These are phyloP conservation scores for Hortiboletus campestris DNA, from an alignment of 768 basidiomycete species.

Conservation along the genomic window DNA sequence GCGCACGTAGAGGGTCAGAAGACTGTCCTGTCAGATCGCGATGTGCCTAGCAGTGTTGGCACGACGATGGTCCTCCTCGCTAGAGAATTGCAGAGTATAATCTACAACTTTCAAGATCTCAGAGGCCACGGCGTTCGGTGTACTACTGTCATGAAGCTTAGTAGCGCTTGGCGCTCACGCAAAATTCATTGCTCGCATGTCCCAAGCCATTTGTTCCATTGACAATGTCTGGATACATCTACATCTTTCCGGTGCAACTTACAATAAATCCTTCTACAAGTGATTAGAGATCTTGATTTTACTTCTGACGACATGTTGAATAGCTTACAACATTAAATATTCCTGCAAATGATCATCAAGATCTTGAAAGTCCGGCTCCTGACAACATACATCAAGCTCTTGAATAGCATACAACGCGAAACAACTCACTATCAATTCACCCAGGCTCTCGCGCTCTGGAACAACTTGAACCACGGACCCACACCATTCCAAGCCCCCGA, in stretches of 20 bases:
- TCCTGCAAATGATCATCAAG: background rate
- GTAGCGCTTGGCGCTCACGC: background rate
- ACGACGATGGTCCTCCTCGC: no score
- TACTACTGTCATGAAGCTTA: no score
- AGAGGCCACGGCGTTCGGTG: no score
- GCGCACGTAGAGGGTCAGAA: conserved; percentile 6
- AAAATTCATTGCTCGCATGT: background rate
- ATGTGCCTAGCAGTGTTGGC: conserved; percentile 31
- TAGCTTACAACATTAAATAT: conserved; percentile 6
- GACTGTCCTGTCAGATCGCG: conserved; percentile 29
- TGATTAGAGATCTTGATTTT: background rate
- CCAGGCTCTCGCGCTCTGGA: conserved; percentile 88
- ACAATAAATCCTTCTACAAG: background rate
- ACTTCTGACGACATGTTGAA: conserved; percentile 1
- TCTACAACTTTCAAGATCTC: no score
- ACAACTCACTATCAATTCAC: conserved; percentile 27
- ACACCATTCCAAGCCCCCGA: conserved; percentile 62
- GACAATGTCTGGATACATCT: background rate
- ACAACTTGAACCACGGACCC: conserved; percentile 94
- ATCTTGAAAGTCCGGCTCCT: background rate
- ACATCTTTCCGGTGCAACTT: background rate
- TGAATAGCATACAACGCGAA: background rate
- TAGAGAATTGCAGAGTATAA: no score
- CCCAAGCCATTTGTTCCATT: background rate
- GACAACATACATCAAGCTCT: conserved; percentile 27